Base-by-base conservation (phyloP, 176 grass and related monocot species). In the Tuctoria greenei region DNA sequence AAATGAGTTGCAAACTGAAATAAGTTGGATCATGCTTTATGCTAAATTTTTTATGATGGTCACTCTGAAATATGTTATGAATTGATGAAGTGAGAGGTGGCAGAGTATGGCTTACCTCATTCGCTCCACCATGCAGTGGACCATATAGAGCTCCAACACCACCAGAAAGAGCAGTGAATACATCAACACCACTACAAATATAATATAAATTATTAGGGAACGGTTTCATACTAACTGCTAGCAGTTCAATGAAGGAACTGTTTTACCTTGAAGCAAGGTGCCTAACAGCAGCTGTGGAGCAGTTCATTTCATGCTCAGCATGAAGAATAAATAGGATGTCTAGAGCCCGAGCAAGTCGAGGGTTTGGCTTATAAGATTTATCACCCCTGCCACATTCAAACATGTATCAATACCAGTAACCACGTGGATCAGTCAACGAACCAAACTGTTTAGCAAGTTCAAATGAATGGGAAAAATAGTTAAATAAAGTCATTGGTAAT, bases 291-390 rank as follows among this genome's bases (percentile, higher is more conserved):
- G 95, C 86, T 31, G 91, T 92, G 60, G 95, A 99, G 71, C 91
- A 99, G 73, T 99, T 99, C 95, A 95, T 99, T 87, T 99, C 95
- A 71, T 99, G 95, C 75, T 99, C 95, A 24, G 95, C 95, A 83
- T 99, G 95, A 20, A 99, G 87, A 81, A 99, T 95, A 70, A 99
- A 95, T 51, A 99, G 91, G 66, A 99, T 80, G 54, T 99, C 91
- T 72, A 99, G 76, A 80, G 82, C 91, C 73, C 91, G 81, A 70
- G 91, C 85, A 84, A 99, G 92, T 84, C 89, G 83, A 70, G 91
- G 79, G 43, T 99, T 99, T 76, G 91, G 95, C 60, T 81, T 86
- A 70, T 99, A 99, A 60, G 89, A 60, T 57, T 86, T 92, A 61
- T 92, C 36, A 78, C 95, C 91, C 85, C 91, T 99, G 84, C 31